Evolutionary conservation across 306 rosid genomes (phyloP).

Genomic region (Luffa acutangula): DNA sequence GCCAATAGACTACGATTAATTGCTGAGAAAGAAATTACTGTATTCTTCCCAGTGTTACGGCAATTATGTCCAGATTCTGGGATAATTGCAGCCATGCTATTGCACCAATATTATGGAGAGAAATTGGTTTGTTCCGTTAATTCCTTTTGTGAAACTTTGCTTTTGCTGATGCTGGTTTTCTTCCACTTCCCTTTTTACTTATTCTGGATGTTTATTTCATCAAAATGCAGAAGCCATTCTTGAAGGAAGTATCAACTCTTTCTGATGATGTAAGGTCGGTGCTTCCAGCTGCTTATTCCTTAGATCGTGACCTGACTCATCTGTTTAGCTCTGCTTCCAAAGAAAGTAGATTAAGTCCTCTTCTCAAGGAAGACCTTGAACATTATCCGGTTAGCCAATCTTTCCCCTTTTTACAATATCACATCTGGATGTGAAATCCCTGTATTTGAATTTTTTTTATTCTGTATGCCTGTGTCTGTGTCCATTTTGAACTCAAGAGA

Average conservation of each 20-base stretch:
- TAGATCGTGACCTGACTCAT: constrained; percentile 38
- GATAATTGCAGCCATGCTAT: constrained; percentile 20
- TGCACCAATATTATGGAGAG: constrained; percentile 38
- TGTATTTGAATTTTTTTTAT: constrained; percentile 1
- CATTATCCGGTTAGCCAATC: constrained; percentile 37
- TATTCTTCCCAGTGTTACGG: constrained; percentile 29
- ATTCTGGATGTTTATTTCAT: constrained; percentile 9
- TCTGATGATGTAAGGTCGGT: constrained; percentile 38
- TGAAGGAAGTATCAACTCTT: constrained; percentile 33
- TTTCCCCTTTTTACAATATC: background rate
- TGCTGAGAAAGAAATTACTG: constrained; percentile 36
- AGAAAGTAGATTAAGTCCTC: constrained; percentile 15
- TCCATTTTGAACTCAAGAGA: background rate
- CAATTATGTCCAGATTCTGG: constrained; percentile 38
- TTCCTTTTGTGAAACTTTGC: background rate
- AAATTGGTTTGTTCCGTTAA: constrained; percentile 31
- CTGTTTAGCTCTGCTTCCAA: constrained; percentile 25
- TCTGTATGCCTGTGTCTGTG: background rate
- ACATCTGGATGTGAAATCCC: background rate
- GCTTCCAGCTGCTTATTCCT: constrained; percentile 37
- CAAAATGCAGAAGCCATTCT: constrained; percentile 30
- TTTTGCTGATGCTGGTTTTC: background rate
- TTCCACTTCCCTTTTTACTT: background rate
- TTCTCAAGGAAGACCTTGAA: constrained; percentile 21
- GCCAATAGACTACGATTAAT: constrained; percentile 39